Conservation (phyloP, 2,329 filamentous ascomycete genomes). For the Clarireedia paspali region DNA sequence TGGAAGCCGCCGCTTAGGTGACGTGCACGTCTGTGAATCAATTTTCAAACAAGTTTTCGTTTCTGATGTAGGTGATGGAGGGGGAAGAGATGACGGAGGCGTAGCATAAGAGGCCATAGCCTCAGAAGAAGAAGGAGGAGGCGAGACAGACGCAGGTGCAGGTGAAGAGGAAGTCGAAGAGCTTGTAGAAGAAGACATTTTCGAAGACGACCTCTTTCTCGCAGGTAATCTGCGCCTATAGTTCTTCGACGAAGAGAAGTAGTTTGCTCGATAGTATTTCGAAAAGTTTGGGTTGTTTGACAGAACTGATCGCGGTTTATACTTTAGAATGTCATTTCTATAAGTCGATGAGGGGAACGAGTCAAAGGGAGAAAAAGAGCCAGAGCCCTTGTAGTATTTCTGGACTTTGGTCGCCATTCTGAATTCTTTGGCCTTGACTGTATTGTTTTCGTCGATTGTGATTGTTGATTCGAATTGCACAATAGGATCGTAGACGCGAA, state of each 20-base stretch:
- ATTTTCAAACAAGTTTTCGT: neutral
- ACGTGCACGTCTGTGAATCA: neutral
- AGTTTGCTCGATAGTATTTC: neutral
- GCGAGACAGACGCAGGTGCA: neutral
- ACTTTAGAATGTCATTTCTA: neutral
- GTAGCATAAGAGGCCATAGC: neutral
- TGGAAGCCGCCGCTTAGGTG: neutral
- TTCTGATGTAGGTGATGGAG: neutral
- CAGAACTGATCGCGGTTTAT: neutral
- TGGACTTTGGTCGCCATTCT: slow-evolving; percentile 5
- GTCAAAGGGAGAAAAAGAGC: neutral
- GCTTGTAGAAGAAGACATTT: neutral
- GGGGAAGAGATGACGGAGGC: neutral
- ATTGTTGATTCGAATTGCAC: neutral
- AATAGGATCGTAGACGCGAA: neutral
- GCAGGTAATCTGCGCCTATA: neutral
- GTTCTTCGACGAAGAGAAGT: neutral
- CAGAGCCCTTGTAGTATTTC: neutral
- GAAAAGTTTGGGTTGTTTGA: neutral
- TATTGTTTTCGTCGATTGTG: neutral
- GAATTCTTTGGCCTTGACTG: neutral
- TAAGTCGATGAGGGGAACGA: neutral
- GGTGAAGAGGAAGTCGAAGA: neutral
- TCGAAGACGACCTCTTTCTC: neutral
- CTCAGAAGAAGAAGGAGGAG: neutral